phyloP scores from a whole-genome alignment of 2,329 filamentous ascomycete genomes.

The Neurospora sp. region DNA sequence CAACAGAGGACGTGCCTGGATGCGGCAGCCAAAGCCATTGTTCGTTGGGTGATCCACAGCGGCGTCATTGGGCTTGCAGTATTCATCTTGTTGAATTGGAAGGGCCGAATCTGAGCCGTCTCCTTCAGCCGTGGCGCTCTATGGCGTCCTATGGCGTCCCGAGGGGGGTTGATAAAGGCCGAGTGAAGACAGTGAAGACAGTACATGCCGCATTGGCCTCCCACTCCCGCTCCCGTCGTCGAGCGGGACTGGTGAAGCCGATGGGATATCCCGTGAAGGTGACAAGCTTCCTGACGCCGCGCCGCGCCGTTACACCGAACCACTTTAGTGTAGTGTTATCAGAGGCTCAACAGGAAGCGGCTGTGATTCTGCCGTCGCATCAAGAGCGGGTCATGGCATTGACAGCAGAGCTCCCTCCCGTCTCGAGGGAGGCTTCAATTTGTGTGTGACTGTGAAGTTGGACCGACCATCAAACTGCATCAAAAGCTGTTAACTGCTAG shows the following conservation, averaged over 20 bases:
- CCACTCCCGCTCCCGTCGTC: background rate
- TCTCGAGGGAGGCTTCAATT: background rate
- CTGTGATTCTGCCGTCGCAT: background rate
- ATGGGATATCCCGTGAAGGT: background rate
- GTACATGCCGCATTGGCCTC: background rate
- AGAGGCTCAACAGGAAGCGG: background rate
- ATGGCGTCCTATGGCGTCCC: conserved; percentile 6
- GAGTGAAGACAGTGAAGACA: background rate
- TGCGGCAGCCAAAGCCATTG: background rate
- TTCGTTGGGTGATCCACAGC: background rate
- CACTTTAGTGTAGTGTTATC: background rate
- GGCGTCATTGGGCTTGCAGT: background rate
- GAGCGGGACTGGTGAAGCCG: background rate
- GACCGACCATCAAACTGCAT: background rate
- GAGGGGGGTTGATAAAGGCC: background rate
- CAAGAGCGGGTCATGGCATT: background rate
- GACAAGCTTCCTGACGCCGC: background rate
- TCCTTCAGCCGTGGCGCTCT: conserved; percentile 12
- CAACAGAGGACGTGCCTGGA: background rate
- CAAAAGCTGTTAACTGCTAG: background rate
- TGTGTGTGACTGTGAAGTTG: background rate
- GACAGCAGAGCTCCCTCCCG: background rate
- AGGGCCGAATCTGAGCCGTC: conserved; percentile 17
- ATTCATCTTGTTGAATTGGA: conserved; percentile 6
- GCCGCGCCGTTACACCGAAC: background rate